These are phyloP conservation scores for Botryotinia narcissicola DNA, from an alignment of 2,329 filamentous ascomycete genomes.

Conservation along the genomic window DNA sequence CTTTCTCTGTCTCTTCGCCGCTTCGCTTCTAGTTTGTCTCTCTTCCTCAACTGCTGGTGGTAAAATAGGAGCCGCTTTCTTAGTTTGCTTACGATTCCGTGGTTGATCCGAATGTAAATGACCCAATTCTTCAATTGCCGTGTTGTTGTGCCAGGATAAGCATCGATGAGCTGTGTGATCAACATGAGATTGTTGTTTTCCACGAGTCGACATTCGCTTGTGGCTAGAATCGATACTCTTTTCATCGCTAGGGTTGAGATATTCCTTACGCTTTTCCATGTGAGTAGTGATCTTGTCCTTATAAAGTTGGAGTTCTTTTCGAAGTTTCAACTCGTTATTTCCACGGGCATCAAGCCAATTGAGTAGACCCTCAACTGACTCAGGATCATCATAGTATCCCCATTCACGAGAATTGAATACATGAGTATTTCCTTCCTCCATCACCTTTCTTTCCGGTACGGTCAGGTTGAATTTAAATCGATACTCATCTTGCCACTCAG, in stretches of 20 bases:
- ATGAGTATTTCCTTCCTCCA: conserved; percentile 80
- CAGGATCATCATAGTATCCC: conserved; percentile 85
- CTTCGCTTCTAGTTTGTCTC: conserved; percentile 42
- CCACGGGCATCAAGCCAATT: conserved; percentile 87
- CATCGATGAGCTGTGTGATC: conserved; percentile 56
- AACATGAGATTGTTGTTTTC: conserved; percentile 49
- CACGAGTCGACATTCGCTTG: conserved; percentile 59
- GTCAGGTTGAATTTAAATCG: conserved; percentile 75
- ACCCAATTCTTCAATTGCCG: conserved; percentile 55
- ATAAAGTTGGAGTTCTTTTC: conserved; percentile 79
- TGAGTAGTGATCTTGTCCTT: conserved; percentile 72
- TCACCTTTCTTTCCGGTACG: conserved; percentile 77
- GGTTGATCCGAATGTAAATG: conserved; percentile 60
- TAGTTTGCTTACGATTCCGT: conserved; percentile 42
- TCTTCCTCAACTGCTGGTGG: conserved; percentile 33
- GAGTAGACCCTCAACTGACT: conserved; percentile 74
- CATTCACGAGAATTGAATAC: conserved; percentile 77
- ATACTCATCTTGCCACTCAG: conserved; percentile 73
- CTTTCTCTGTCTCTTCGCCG: conserved; percentile 31
- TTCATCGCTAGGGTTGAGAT: conserved; percentile 56
- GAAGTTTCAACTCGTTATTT: conserved; percentile 78
- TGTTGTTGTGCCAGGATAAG: conserved; percentile 63
- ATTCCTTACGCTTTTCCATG: conserved; percentile 77
- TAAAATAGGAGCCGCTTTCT: conserved; percentile 29
- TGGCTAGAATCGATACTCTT: conserved; percentile 47